These are phyloP conservation scores for Candida lessepsii DNA, from an alignment of 805 yeast genomes.

Conservation along the genomic window DNA sequence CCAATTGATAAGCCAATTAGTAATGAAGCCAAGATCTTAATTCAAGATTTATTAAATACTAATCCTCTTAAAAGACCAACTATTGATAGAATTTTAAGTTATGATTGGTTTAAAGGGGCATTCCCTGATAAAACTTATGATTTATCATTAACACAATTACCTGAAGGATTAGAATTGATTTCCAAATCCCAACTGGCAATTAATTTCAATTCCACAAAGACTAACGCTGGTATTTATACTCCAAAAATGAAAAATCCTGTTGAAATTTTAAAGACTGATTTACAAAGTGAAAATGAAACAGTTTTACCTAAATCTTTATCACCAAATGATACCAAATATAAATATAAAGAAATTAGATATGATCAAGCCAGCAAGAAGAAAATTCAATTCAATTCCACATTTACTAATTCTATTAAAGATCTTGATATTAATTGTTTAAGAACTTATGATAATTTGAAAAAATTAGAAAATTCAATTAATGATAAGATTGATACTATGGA, in stretches of 20 bases:
- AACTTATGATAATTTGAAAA: conserved; percentile 38
- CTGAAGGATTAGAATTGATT: conserved; percentile 53
- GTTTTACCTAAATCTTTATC: conserved; percentile 86
- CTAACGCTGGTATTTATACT: conserved; percentile 59
- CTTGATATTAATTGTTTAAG: conserved; percentile 39
- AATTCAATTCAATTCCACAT: conserved; percentile 39
- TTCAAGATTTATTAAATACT: conserved; percentile 68
- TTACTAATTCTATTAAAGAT: conserved; percentile 36
- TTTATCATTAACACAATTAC: conserved; percentile 60
- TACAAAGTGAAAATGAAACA: conserved; percentile 65
- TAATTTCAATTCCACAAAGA: conserved; percentile 67
- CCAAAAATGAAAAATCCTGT: conserved; percentile 60
- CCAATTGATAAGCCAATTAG: conserved; percentile 72
- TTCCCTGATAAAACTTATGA: conserved; percentile 73
- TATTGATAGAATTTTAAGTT: conserved; percentile 72
- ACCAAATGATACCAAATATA: conserved; percentile 86
- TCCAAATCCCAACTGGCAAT: conserved; percentile 59
- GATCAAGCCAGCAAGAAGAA: conserved; percentile 30
- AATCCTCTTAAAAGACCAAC: conserved; percentile 83
- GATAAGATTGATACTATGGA: conserved; percentile 33
- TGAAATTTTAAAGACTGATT: conserved; percentile 65
- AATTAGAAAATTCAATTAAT: conserved; percentile 39
- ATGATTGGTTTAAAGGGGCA: conserved; percentile 83
- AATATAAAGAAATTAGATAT: conserved; percentile 70
- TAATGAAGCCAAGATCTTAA: conserved; percentile 68